Evolutionary conservation across 148 eudicot species (phyloP).

Genomic region (Chenopodium suecicum): DNA sequence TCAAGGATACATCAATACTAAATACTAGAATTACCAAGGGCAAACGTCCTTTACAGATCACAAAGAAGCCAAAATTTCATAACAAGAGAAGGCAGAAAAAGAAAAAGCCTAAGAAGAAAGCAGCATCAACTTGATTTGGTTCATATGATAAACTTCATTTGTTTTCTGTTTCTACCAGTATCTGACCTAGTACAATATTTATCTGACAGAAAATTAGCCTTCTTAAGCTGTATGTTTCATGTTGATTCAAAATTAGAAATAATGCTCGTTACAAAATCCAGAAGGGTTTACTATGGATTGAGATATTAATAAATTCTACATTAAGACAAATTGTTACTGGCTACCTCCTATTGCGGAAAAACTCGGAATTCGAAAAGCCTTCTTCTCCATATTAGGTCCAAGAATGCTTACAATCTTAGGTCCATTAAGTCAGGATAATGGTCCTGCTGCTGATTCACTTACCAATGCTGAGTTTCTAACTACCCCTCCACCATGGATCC

Average conservation of each 20-base stretch:
- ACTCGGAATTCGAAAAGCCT: conserved; percentile 20
- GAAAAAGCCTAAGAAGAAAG: conserved; percentile 26
- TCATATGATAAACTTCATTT: background rate
- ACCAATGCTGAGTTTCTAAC: background rate
- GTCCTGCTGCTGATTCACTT: background rate
- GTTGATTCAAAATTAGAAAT: no score
- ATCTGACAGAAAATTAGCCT: no score
- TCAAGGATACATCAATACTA: conserved; percentile 3
- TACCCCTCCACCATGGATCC: conserved; percentile 7
- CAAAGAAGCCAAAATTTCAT: conserved; percentile 18
- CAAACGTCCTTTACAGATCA: conserved; percentile 5
- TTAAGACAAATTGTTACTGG: conserved; percentile 20
- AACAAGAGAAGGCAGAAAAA: conserved; percentile 21
- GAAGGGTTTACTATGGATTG: no score
- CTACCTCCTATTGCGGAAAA: conserved; percentile 23
- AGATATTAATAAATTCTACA: no score
- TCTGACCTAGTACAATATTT: no score
- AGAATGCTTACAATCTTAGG: conserved; percentile 8
- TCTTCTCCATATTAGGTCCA: conserved; percentile 18
- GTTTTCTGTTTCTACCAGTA: background rate
- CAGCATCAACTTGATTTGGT: conserved; percentile 4
- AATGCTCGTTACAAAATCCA: no score
- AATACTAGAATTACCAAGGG: conserved; percentile 14
- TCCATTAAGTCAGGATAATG: background rate
- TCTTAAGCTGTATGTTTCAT: background rate